Base-by-base conservation (phyloP, 179 eudicot genomes). In the Silene vulgaris region DNA sequence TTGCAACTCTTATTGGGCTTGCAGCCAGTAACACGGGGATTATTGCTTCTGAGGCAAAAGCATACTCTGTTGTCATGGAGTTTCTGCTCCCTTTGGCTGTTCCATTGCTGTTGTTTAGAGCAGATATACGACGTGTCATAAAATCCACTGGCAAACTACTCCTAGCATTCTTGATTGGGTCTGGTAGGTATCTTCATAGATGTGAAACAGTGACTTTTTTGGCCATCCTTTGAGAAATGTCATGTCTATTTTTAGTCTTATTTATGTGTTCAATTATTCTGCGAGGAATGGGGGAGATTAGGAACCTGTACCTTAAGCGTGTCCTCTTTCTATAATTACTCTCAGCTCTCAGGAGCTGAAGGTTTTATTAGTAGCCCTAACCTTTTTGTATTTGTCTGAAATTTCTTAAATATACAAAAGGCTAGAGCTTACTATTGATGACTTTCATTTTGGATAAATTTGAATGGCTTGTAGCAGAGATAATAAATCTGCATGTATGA, bases 1-100 rank as follows among this genome's bases (percentile, higher is more conserved):
- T 90, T 64, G 92, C 94, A 76, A 83, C 88, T 70, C 79, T 92
- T 69, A 83, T 88, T 70, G 96, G 94, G 29, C 89, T 92, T 73
- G 92, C 89, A 14, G 88, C 89, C 0, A 90, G 97, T 81, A 92
- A 92, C 83, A 72, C 89, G 82, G 97, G 97, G 70, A 75, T 92
- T 21, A 85, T 92, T 80, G 85, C 94, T 60, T 74, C 87, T 76
- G 88, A 90, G 79, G 91, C 94, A 9, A 86, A 87, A 19, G 96
- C 91, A 20, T 90, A 90, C 76, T 63, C 86, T 4, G 74, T 88
- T 20, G 96, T 92, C 8, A 71, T 88, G 73, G 89, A 85, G 75
- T 89, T 82, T 68, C 78, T 90, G 74, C 91, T 92, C 19, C 97
- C 97, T 0, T 76, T 92, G 84, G 93, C 97, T 78, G 91, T 92